Base-by-base conservation (phyloP, 192 early-diverging fungal species). In the Linnemannia exigua region DNA sequence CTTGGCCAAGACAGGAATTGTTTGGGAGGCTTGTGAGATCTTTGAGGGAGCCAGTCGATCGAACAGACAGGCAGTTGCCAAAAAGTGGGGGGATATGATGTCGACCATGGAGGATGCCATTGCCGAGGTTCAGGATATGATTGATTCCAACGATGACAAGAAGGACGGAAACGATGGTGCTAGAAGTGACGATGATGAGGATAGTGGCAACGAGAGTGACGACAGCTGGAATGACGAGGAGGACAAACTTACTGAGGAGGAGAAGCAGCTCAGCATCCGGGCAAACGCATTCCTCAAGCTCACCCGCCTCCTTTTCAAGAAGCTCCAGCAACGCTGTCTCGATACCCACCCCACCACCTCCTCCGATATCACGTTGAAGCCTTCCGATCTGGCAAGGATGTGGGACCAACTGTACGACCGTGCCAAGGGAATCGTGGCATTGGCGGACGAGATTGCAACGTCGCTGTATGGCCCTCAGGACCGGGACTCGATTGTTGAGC, bases 1-100 rank as follows among this genome's bases (percentile, higher is more conserved):
- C 54, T 52, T 89, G 67, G 47, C 87, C 47, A 84, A 84, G 37
- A 87, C 87, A 16, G 89, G 89, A 28, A 77, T 86, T 70, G 72
- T 89, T 3, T 89, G 89, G 89, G 82, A 88, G 69, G 89, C 87
- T 8, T 89, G 87, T 48, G 38, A 86, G 48, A 74, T 74, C 68
- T 88, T 89, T 81, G 77, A 88, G n/a, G 69, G 82, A 28, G 77
- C 81, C n/a, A 88, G 87, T 52, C 66, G 72, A 19, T 80, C 79
- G 50, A 88, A 88, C 70, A 36, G 77, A 17, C 71, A 82, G 1
- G 89, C 89, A 3, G 89, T 89, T 25, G 79, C 74, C 52, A 86
- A 74, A 67, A 86, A 89, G 68, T 89, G 87, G 89, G 84, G 77
- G 0, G 75, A 79, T 66, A 88, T 82, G 72, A 82, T 74, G 52